Evolutionary conservation across 208 protist genomes (phyloP).

Genomic region (Entamoeba dispar): DNA sequence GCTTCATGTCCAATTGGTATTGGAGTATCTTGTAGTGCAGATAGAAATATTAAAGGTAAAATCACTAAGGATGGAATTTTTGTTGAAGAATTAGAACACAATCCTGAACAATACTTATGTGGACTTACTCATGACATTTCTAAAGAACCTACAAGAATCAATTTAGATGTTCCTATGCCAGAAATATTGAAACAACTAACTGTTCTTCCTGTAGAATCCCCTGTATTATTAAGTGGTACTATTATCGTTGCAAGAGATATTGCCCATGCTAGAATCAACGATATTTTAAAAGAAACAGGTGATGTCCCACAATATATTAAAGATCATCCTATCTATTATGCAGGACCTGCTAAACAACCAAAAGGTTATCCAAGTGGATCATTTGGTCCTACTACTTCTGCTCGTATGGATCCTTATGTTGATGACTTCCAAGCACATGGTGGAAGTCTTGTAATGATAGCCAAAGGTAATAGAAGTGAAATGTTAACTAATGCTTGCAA

Average conservation of each 20-base stretch:
- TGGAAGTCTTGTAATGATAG: constrained; percentile 65
- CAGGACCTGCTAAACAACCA: constrained; percentile 77
- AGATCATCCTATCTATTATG: constrained; percentile 17
- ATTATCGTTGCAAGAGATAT: constrained; percentile 84
- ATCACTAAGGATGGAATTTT: constrained; percentile 76
- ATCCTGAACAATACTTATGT: constrained; percentile 68
- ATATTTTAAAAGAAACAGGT: background rate
- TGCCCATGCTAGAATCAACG: constrained; percentile 64
- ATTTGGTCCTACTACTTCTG: constrained; percentile 79
- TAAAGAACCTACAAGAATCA: constrained; percentile 51
- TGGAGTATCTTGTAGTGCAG: constrained; percentile 81
- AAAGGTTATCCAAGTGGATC: constrained; percentile 65
- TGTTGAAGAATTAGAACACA: constrained; percentile 70
- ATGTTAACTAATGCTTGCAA: constrained; percentile 53
- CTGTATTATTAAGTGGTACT: constrained; percentile 67
- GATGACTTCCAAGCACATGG: constrained; percentile 62
- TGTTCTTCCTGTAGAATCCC: constrained; percentile 44
- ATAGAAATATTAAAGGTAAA: constrained; percentile 61
- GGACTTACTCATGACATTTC: constrained; percentile 49
- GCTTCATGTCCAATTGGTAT: constrained; percentile 67
- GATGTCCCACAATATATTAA: constrained; percentile 16
- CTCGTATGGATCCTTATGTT: constrained; percentile 77
- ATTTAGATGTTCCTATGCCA: constrained; percentile 66
- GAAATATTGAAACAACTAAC: constrained; percentile 27
- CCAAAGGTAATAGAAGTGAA: constrained; percentile 73